Evolutionary conservation across 257 asterid genomes (phyloP).

Genomic region (Salvia splendens): DNA sequence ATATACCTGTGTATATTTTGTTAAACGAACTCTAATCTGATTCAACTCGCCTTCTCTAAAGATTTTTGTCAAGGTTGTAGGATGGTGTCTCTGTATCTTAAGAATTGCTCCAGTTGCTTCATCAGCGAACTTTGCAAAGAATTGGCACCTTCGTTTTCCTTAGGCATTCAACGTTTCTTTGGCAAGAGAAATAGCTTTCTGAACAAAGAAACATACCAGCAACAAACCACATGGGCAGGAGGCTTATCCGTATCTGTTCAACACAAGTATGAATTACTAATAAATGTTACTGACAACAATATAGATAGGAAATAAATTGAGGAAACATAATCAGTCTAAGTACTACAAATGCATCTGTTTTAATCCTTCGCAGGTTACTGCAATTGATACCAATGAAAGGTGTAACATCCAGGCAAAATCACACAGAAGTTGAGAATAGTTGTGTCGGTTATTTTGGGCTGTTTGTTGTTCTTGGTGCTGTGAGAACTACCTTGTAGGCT

Average conservation of each 20-base stretch:
- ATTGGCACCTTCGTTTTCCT: constrained; percentile 67
- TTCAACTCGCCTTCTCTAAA: constrained; percentile 40
- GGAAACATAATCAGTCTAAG: too few relatives aligned
- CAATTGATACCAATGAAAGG: too few relatives aligned
- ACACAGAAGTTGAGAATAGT: neutral
- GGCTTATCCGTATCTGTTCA: constrained; percentile 60
- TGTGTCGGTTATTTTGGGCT: too few relatives aligned
- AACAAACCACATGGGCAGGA: constrained; percentile 74
- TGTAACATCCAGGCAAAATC: too few relatives aligned
- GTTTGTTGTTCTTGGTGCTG: too few relatives aligned
- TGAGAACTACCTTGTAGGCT: too few relatives aligned
- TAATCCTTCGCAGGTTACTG: too few relatives aligned
- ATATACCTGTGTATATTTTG: constrained; percentile 71
- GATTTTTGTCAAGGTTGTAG: constrained; percentile 34
- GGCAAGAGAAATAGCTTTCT: constrained; percentile 27
- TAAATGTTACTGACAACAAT: constrained; percentile 6
- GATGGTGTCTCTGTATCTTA: constrained; percentile 41
- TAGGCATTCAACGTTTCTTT: constrained; percentile 28
- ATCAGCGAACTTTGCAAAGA: constrained; percentile 61
- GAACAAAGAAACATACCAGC: constrained; percentile 54
- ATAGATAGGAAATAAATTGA: too few relatives aligned
- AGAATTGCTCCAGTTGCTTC: constrained; percentile 48
- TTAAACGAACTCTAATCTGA: constrained; percentile 59
- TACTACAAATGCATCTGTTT: too few relatives aligned
- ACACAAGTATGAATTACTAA: constrained; percentile 33